Base-by-base conservation (phyloP, 2,329 filamentous ascomycete species). In the Gyromitra esculenta region DNA sequence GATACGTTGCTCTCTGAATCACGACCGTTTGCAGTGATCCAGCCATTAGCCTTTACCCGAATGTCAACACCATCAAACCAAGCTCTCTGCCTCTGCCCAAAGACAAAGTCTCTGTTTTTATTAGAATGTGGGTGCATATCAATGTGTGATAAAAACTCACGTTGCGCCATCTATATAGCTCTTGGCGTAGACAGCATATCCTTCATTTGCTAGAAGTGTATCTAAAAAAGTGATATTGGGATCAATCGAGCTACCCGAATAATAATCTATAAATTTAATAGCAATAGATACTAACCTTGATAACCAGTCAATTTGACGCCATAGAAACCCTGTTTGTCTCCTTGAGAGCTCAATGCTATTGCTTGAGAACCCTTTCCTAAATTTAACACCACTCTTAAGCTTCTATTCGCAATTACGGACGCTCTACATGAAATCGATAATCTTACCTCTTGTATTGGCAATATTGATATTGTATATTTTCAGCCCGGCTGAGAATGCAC, bases 401-500 rank as follows among this genome's bases (percentile, higher is more conserved):
- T 78, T 9, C 25, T 35, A 21, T 52, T 11, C n/a, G 5, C 37
- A 31, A n/a, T 0, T 18, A 7, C 21, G 11, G 9, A 25, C 18
- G n/a, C 15, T 11, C 45, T 50, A 5, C 37, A 13, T n/a, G 18
- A 18, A 11, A 18, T 37, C 13, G 6, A 37, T 21, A 3, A n/a
- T 39, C 31, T 2, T 52, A 64, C 77, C 80, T 75, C 80, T 79
- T 9, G 85, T 83, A 74, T 88, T 88, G 64, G 84, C 85, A 2
- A 89, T 83, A 81, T 89, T 88, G 81, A 91, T 84, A 78, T 91
- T 91, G 84, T 91, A 91, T 18, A 90, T 83, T 79, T 87, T 87
- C 75, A 90, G 85, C 79, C 87, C 85, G 4, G 82, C 81, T 0
- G 87, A 85, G 79, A 82, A 83, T 7, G 84, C 85, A 11, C 86